phyloP scores from a whole-genome alignment of 2,329 filamentous ascomycete genomes.

The Mycosphaerella arachidis region DNA sequence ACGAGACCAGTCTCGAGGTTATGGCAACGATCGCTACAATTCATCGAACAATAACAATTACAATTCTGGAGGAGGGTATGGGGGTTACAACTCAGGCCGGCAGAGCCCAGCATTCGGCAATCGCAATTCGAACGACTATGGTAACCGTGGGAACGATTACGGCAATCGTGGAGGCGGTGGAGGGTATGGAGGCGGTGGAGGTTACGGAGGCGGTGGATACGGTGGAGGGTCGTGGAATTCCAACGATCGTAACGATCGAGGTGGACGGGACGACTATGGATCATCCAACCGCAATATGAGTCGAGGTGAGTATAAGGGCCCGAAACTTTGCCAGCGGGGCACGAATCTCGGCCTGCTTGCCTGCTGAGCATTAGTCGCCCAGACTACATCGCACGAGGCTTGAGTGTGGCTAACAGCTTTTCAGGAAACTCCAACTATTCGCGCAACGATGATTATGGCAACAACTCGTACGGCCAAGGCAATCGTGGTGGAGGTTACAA shows the following conservation, averaged over 20 bases:
- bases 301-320: neutral
- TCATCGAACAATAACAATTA: neutral
- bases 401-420: too few species aligned
- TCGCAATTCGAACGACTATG: neutral
- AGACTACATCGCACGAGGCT: too few species aligned
- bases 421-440: conserved; percentile 2
- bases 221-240: neutral
- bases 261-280: conserved; percentile 2
- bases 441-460: conserved; percentile 4
- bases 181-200: neutral
- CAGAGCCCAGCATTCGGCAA: neutral
- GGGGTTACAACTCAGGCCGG: neutral
- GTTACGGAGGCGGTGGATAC: neutral
- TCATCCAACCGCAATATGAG: neutral
- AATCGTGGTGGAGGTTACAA: neutral
- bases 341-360: too few species aligned
- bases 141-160: neutral
- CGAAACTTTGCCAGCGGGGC: too few species aligned
- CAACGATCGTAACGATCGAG: neutral
- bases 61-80: neutral
- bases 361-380: too few species aligned
- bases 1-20: neutral
- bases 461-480: conserved; percentile 2
- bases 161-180: neutral
- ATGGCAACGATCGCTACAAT: neutral